Base-by-base conservation (phyloP, 2,329 filamentous ascomycete species). In the Diplodia scrobiculata region DNA sequence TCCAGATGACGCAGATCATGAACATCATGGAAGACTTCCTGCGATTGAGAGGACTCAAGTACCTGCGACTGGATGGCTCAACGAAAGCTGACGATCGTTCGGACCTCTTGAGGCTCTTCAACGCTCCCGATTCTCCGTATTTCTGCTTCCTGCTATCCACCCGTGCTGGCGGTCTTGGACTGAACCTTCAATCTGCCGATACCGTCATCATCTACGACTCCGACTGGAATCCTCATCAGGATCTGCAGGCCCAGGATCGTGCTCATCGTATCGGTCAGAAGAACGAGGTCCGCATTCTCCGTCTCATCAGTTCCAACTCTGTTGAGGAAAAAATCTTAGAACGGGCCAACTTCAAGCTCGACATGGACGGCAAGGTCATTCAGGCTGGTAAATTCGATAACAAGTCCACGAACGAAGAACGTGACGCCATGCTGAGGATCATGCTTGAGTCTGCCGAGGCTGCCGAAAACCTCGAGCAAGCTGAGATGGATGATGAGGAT, bases 1-100 rank as follows among this genome's bases (percentile, higher is more conserved):
- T 99, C 84, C 95, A 99, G 78, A 99, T 99, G 95, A 99, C 95
- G 3, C 93, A 96, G 68, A 99, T 99, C 76, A 99, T 99, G 95
- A 97, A 99, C 79, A 99, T 99, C 74, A 98, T 99, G 95, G 95
- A 99, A 73, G 95, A 99, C 77, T 99, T 96, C 77, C 80, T 99
- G 69, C 89, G 94, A 3, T 89, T 92, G 74, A 87, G 91, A 70
- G 90, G 89, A 54, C 84, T 97, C 71, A 85, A 90, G 73, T 99
- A 96, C 76, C 84, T 99, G 70, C 92, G 95, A 76, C 84, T 99
- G 67, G 95, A 99, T 74, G 95, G 95, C 82, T 95, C 92, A 0
- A 99, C 95, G 53, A 99, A 99, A 78, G 93, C 95, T 0, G 95
- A 99, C 74, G 95, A 99, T 79, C 91, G 95, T 70, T 97, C 93